Conservation (phyloP, 2,329 filamentous ascomycete species). For the Huntiella savannae region DNA sequence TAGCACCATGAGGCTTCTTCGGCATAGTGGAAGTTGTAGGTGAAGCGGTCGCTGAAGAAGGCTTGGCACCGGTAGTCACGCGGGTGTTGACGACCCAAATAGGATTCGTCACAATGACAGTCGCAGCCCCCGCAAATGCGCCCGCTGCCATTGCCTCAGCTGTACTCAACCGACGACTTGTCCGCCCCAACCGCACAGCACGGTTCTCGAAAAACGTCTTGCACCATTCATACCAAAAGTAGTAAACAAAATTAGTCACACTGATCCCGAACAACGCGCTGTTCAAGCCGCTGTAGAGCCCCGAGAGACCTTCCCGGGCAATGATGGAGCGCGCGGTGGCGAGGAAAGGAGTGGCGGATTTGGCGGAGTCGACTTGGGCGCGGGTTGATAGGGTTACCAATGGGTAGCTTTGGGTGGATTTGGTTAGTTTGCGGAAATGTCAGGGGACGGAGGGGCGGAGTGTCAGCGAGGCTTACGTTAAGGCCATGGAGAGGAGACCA, state of each 20-base stretch:
- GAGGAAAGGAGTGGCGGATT: slow-evolving; percentile 67
- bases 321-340: slow-evolving; percentile 73
- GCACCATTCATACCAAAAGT: slow-evolving; percentile 99
- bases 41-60: slow-evolving; percentile 20
- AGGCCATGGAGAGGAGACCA: slow-evolving; percentile 82
- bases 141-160: slow-evolving; percentile 89
- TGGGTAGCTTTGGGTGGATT: slow-evolving; percentile 48
- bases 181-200: slow-evolving; percentile 51
- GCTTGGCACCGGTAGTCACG: slow-evolving; percentile 52
- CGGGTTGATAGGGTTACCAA: slow-evolving; percentile 94
- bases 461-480: slow-evolving; percentile 46
- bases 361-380: slow-evolving; percentile 92
- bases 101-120: slow-evolving; percentile 89
- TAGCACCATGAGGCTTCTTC: slow-evolving; percentile 44
- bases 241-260: slow-evolving; percentile 98
- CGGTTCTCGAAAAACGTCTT: slow-evolving; percentile 68
- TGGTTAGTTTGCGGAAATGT: not conserved
- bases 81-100: slow-evolving; percentile 99
- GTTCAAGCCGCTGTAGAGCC: slow-evolving; percentile 83
- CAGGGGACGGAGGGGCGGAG: not conserved
- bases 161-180: slow-evolving; percentile 68
- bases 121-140: slow-evolving; percentile 81
- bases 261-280: slow-evolving; percentile 93
- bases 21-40: slow-evolving; percentile 19
- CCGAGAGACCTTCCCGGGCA: slow-evolving; percentile 71